phyloP scores from a whole-genome alignment of 495 filamentous ascomycete genomes.

The Aspergillus saccharolyticus region DNA sequence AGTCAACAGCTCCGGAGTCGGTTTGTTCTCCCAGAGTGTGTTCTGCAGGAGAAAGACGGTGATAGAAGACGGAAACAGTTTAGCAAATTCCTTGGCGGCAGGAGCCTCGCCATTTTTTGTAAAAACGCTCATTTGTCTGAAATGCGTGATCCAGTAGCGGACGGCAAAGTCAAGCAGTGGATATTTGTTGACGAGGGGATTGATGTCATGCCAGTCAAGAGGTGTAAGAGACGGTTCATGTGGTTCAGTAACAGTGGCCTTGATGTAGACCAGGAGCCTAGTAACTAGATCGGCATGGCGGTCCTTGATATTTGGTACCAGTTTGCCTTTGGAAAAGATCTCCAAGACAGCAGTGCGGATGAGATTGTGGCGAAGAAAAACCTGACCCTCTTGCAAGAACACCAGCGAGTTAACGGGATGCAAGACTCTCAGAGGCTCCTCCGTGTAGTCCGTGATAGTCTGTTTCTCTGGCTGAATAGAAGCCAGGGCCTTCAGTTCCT shows the following conservation, averaged over 20 bases:
- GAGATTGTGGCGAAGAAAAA: slow-evolving; percentile 35
- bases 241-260: slow-evolving; percentile 25
- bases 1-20: slow-evolving; percentile 25
- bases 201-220: slow-evolving; percentile 28
- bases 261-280: slow-evolving; percentile 33
- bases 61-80: slow-evolving; percentile 29
- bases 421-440: slow-evolving; percentile 23
- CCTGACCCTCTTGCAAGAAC: slow-evolving; percentile 29
- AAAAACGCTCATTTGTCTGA: slow-evolving; percentile 26
- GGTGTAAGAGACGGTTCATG: slow-evolving; percentile 30
- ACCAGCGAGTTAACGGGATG: slow-evolving; percentile 29
- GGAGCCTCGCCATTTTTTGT: slow-evolving; percentile 24
- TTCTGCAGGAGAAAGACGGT: slow-evolving; percentile 28
- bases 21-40: slow-evolving; percentile 28
- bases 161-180: slow-evolving; percentile 34
- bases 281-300: slow-evolving; percentile 31
- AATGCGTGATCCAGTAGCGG: slow-evolving; percentile 33
- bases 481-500: slow-evolving; percentile 27
- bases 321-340: slow-evolving; percentile 31
- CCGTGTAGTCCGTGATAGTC: slow-evolving; percentile 20
- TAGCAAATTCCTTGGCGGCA: slow-evolving; percentile 29
- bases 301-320: slow-evolving; percentile 32
- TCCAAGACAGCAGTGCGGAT: slow-evolving; percentile 31
- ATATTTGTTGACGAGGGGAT: slow-evolving; percentile 20
- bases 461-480: slow-evolving; percentile 30